Evolutionary conservation across 2,329 filamentous ascomycete genomes (phyloP).

Genomic region (Cladosporium sp.): DNA sequence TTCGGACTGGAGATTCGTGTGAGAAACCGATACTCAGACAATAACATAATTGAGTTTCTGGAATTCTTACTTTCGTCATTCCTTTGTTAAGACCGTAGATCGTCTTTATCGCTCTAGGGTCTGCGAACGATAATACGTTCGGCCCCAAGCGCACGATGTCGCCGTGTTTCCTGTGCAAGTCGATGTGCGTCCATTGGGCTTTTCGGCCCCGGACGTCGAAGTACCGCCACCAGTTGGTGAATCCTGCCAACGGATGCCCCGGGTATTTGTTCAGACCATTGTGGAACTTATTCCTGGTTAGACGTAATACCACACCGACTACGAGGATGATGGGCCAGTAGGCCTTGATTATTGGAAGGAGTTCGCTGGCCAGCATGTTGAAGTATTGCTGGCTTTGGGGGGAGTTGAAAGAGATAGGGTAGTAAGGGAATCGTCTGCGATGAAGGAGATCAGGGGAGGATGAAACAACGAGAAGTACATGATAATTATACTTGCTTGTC

Average conservation of each 20-base stretch:
- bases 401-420: background rate
- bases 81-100: slow-evolving; percentile 86
- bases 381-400: slow-evolving; percentile 18
- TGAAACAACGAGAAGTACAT: background rate
- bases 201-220: slow-evolving; percentile 66
- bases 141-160: slow-evolving; percentile 75
- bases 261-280: slow-evolving; percentile 70
- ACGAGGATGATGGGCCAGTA: slow-evolving; percentile 47
- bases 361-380: slow-evolving; percentile 36
- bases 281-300: slow-evolving; percentile 51
- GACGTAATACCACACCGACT: slow-evolving; percentile 36
- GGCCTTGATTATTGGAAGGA: slow-evolving; percentile 32
- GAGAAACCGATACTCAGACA: background rate
- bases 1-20: slow-evolving; percentile 44
- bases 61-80: slow-evolving; percentile 60
- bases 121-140: slow-evolving; percentile 71
- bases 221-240: slow-evolving; percentile 75
- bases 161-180: slow-evolving; percentile 70
- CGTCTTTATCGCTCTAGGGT: slow-evolving; percentile 70
- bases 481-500: background rate
- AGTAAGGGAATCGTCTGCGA: background rate
- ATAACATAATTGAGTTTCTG: too few relatives aligned
- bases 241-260: slow-evolving; percentile 67
- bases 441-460: background rate
- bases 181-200: slow-evolving; percentile 68